Percentiles rank a stretch among this genome's conserved stretches.
phyloP scores from a whole-genome alignment of 2,329 filamentous ascomycete species.

The Fusarium subglutinans region DNA sequence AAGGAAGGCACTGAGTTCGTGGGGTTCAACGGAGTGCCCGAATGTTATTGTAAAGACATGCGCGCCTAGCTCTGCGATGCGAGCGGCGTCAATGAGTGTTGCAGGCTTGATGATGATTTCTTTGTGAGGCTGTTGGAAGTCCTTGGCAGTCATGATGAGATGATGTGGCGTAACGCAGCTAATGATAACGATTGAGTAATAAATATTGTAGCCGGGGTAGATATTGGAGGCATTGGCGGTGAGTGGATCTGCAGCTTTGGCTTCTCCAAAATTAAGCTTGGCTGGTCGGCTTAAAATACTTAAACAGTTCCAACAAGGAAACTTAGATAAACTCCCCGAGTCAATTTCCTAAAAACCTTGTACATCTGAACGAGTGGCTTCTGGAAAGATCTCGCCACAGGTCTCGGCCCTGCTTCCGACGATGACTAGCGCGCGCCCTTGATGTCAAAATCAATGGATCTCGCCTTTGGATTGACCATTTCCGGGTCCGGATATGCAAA shows the following conservation, averaged over 20 bases:
- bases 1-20: constrained; percentile 51
- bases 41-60: constrained; percentile 52
- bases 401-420: background rate
- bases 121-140: background rate
- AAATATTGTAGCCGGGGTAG: background rate
- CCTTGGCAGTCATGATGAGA: background rate
- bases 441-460: background rate
- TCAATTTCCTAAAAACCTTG: too few species aligned
- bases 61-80: constrained; percentile 48
- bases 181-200: background rate
- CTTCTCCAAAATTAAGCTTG: background rate
- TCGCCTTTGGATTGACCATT: background rate
- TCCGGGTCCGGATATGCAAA: background rate
- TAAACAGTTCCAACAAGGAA: background rate
- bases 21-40: constrained; percentile 51
- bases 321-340: background rate
- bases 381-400: constrained; percentile 2
- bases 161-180: background rate
- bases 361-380: background rate
- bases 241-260: background rate
- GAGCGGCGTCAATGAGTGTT: background rate
- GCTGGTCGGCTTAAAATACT: background rate
- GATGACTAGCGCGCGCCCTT: constrained; percentile 19
- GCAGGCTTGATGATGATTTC: constrained; percentile 8
- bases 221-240: background rate